phyloP scores from a whole-genome alignment of 179 eudicot genomes.

The Heliamphora pulchella region DNA sequence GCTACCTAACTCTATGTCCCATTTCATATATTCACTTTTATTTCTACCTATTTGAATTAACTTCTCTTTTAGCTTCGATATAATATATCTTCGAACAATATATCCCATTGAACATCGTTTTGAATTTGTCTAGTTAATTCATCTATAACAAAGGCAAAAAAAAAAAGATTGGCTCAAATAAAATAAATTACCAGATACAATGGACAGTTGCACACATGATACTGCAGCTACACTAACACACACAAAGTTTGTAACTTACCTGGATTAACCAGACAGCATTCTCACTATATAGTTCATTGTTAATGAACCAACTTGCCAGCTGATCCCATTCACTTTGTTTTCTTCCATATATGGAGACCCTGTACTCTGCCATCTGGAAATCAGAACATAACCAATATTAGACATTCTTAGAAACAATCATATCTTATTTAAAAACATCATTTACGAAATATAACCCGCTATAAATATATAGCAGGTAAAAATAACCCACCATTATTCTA shows the following conservation, averaged over 20 bases:
- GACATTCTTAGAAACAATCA: background rate
- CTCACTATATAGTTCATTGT: constrained; percentile 62
- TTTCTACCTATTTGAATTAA: too few species aligned
- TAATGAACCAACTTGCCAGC: constrained; percentile 78
- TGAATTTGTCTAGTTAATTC: background rate
- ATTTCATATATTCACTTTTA: too few species aligned
- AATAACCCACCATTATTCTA: background rate
- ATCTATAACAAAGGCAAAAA: background rate
- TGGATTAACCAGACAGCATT: constrained; percentile 83
- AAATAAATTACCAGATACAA: constrained; percentile 4
- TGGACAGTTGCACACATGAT: background rate
- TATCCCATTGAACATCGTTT: background rate
- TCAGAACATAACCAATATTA: background rate
- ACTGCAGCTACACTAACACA: constrained; percentile 11
- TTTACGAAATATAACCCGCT: background rate
- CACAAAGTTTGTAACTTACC: constrained; percentile 28
- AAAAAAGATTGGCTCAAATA: background rate
- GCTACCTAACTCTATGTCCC: too few species aligned
- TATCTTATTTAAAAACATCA: background rate
- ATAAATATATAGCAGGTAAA: background rate
- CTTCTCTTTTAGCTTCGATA: too few species aligned
- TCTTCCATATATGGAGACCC: constrained; percentile 74
- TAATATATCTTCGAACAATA: too few species aligned
- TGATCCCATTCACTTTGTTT: constrained; percentile 91
- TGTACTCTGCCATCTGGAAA: constrained; percentile 75